Percentiles rank a stretch among this genome's conserved stretches.
phyloP scores from a whole-genome alignment of 2,329 filamentous ascomycete genomes.

The Fusarium sp. region DNA sequence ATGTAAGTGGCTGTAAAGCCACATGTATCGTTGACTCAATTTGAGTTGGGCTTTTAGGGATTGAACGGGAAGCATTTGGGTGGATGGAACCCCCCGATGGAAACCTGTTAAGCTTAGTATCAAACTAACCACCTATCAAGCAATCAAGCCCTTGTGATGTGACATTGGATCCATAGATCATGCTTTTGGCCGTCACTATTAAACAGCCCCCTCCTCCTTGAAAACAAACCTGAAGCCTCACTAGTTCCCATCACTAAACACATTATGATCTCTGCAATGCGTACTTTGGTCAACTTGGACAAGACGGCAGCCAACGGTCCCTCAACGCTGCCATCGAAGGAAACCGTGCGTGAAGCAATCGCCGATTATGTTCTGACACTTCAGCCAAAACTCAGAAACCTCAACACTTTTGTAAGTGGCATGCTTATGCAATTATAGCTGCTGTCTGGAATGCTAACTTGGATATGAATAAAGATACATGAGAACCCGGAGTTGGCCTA shows the following conservation, averaged over 20 bases:
- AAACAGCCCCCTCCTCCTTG: neutral
- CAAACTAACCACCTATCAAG: neutral
- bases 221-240: neutral
- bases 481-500: conserved; percentile 19
- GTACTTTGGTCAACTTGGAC: neutral
- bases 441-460: neutral
- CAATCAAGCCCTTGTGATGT: neutral
- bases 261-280: neutral
- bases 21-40: neutral
- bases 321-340: neutral
- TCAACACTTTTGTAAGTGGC: neutral
- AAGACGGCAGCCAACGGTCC: neutral
- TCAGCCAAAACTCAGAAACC: neutral
- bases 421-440: no score
- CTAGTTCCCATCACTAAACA: neutral
- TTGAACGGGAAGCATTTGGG: neutral
- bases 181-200: neutral
- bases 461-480: conserved; percentile 4
- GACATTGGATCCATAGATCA: neutral
- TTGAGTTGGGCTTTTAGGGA: neutral
- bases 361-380: neutral
- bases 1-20: neutral
- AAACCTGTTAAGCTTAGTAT: neutral
- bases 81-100: neutral
- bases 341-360: neutral